Conservation (phyloP, 371 early-diverging fungal species). For the Mortierella sp. region DNA sequence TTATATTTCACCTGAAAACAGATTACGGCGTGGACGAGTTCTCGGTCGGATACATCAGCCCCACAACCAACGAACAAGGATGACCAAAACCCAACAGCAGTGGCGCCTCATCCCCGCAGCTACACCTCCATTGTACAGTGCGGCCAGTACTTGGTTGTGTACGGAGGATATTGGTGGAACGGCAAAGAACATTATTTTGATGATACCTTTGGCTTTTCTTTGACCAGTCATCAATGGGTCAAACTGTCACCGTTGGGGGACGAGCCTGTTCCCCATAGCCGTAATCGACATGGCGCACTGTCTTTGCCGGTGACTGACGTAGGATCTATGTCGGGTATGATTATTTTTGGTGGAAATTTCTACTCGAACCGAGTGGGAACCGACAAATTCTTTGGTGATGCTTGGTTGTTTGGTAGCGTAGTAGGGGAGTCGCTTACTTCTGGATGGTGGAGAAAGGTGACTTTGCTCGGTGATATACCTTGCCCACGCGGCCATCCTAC, state of each 20-base stretch:
- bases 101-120: slow-evolving; percentile 40
- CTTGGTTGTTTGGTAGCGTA: slow-evolving; percentile 33
- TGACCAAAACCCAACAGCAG: slow-evolving; percentile 14
- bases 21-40: not conserved
- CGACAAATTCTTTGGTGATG: slow-evolving; percentile 37
- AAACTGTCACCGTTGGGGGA: slow-evolving; percentile 29
- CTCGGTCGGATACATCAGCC: not conserved
- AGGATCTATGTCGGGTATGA: slow-evolving; percentile 32
- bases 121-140: slow-evolving; percentile 34
- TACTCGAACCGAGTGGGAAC: slow-evolving; percentile 25
- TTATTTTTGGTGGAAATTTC: slow-evolving; percentile 41
- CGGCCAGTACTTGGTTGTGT: slow-evolving; percentile 26
- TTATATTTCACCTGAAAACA: not conserved
- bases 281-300: slow-evolving; percentile 37
- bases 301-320: slow-evolving; percentile 17
- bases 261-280: slow-evolving; percentile 32
- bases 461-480: slow-evolving; percentile 31
- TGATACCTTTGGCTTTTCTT: slow-evolving; percentile 36
- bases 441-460: slow-evolving; percentile 35
- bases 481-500: slow-evolving; percentile 34
- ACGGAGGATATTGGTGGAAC: slow-evolving; percentile 38
- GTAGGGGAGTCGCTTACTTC: slow-evolving; percentile 22
- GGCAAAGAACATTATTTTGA: slow-evolving; percentile 40
- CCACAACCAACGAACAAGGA: not conserved
- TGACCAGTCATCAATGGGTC: slow-evolving; percentile 29